Conservation (phyloP, 768 basidiomycete genomes). For the Vararia minispora region DNA sequence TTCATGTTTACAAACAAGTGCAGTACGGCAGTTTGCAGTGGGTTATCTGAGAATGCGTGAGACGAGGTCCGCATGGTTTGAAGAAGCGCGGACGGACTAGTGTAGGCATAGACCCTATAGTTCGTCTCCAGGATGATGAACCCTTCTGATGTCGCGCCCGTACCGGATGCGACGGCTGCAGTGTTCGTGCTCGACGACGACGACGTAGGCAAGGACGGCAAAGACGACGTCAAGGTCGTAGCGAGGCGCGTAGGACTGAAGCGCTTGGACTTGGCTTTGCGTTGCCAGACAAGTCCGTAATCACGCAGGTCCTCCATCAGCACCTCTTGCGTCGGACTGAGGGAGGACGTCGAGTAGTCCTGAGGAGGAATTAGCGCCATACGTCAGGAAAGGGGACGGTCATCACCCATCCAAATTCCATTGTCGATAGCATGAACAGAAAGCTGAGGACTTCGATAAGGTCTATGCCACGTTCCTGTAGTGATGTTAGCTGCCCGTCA, state of each 20-base stretch:
- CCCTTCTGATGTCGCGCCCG: slow-evolving; percentile 55
- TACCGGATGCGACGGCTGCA: no score
- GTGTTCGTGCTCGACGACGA: no score
- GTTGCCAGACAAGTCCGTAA: slow-evolving; percentile 90
- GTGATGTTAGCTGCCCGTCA: background rate
- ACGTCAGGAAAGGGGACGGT: slow-evolving; percentile 7
- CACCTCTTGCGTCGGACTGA: slow-evolving; percentile 70
- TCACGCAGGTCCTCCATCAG: slow-evolving; percentile 89
- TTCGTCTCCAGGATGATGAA: slow-evolving; percentile 98
- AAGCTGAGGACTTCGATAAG: slow-evolving; percentile 89
- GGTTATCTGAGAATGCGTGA: slow-evolving; percentile 55
- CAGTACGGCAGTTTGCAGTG: slow-evolving; percentile 90
- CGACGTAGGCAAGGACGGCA: slow-evolving; percentile 64
- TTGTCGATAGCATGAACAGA: slow-evolving; percentile 93
- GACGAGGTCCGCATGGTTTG: background rate
- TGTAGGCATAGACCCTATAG: slow-evolving; percentile 97
- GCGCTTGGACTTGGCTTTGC: slow-evolving; percentile 59
- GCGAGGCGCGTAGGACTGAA: slow-evolving; percentile 94
- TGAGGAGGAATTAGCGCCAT: slow-evolving; percentile 21
- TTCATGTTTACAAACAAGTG: slow-evolving; percentile 89
- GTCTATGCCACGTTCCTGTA: slow-evolving; percentile 79
- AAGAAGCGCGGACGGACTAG: slow-evolving; percentile 40
- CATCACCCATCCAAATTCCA: slow-evolving; percentile 83
- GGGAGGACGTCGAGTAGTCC: slow-evolving; percentile 82
- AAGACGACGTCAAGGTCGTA: slow-evolving; percentile 88